A percentile compares a stretch with the other conserved stretches of the same genome.
phyloP scores from a whole-genome alignment of 495 filamentous ascomycete genomes.

The Niebla homalea region DNA sequence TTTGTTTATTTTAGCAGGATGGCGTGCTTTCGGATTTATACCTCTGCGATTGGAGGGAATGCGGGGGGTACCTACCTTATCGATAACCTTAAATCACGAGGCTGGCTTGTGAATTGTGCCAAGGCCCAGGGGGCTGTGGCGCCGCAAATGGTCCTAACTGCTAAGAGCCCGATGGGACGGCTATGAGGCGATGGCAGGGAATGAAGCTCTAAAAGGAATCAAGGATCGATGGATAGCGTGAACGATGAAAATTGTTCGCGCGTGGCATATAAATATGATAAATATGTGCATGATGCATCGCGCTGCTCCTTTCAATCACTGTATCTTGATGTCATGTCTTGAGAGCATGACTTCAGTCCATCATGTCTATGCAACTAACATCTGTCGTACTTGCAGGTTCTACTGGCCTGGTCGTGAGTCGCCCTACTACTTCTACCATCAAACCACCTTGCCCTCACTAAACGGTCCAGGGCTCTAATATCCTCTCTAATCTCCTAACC shows the following conservation, averaged over 20 bases:
- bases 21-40: slow-evolving; percentile 2
- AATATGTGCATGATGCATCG: too few species aligned
- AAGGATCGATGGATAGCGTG: not conserved
- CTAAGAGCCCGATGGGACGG: too few species aligned
- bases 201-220: too few species aligned
- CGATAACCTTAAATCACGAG: slow-evolving; percentile 5
- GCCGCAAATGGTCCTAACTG: not conserved
- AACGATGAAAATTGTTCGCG: too few species aligned
- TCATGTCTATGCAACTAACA: slow-evolving; percentile 4
- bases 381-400: slow-evolving; percentile 33
- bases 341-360: not conserved
- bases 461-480: slow-evolving; percentile 30
- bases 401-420: slow-evolving; percentile 38
- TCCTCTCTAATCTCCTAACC: slow-evolving; percentile 33
- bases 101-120: too few species aligned
- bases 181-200: too few species aligned
- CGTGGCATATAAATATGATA: too few species aligned
- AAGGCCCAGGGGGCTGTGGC: too few species aligned
- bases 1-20: not conserved
- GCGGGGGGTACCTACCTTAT: not conserved
- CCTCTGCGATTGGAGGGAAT: too few species aligned
- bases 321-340: too few species aligned
- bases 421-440: not conserved
- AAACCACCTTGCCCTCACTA: not conserved
- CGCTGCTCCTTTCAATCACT: too few species aligned